Percentiles rank a stretch among this genome's conserved stretches.
These are phyloP conservation scores for Mortierella claussenii DNA, from an alignment of 192 early-diverging fungal species.

Conservation along the genomic window DNA sequence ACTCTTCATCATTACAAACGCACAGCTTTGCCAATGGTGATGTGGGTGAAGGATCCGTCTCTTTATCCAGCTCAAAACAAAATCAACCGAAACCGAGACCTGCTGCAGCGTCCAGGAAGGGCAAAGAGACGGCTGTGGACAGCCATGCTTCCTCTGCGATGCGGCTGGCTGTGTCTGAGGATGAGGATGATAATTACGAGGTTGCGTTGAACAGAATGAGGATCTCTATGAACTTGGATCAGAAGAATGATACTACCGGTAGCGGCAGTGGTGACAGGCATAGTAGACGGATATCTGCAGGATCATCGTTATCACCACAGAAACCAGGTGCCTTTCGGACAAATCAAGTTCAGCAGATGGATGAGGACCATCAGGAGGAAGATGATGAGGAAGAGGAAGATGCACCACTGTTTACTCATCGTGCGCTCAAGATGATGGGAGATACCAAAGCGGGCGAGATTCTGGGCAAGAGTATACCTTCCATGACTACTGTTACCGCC, in stretches of 20 bases:
- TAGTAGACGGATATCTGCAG: not conserved
- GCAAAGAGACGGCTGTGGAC: slow-evolving; percentile 26
- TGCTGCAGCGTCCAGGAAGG: slow-evolving; percentile 16
- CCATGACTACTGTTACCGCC: not conserved
- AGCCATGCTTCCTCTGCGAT: slow-evolving; percentile 22
- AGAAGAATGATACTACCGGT: not conserved
- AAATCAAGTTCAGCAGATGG: not conserved
- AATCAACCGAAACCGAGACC: slow-evolving; percentile 5
- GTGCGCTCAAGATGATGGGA: slow-evolving; percentile 43
- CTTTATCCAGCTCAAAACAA: not conserved
- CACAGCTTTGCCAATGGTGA: not conserved
- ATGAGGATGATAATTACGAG: slow-evolving; percentile 25
- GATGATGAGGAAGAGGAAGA: slow-evolving; percentile 45
- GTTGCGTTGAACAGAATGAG: slow-evolving; percentile 28
- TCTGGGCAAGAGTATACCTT: not conserved
- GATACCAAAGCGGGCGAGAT: not conserved
- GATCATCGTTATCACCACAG: not conserved
- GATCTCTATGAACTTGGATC: slow-evolving; percentile 25
- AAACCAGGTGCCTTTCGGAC: not conserved
- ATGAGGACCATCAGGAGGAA: slow-evolving; percentile 25
- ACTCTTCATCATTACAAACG: not conserved
- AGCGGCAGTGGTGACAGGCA: too few relatives aligned
- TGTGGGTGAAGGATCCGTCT: not conserved
- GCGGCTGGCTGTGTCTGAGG: slow-evolving; percentile 30
- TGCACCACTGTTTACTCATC: slow-evolving; percentile 39